Evolutionary conservation across 176 grass and related monocot species (phyloP), one percentile per base, ranked within the genome.

Genomic region (Phoenix roebelenii): DNA sequence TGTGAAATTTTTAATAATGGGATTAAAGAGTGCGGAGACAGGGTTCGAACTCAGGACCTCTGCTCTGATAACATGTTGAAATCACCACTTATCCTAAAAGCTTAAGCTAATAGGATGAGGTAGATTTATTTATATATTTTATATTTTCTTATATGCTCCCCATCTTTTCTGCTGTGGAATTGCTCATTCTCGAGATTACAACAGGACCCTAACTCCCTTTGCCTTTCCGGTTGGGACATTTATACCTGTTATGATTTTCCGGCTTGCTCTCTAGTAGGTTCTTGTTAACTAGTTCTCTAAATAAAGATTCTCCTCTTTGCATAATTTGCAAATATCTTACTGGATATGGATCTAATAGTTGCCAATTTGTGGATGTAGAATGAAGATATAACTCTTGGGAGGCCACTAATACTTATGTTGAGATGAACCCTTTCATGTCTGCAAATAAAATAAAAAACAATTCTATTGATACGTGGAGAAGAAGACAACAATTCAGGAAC

Each of bases 311-410:
- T 30, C 28, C 5, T 44, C 35, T 44, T 44, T 44, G 35, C 10
- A 44, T 12, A 44, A 58, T 24, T 20, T 63, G 57, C 6, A 25
- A 28, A n/a, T 23, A 50, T 23, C 55, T 58, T 25, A 25, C 25
- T 26, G 20, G 60, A 39, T 62, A 55, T 68, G 10, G 28, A 56
- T 44, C 64, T 68, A 56, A 68, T 35, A 2, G 7, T 16, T 66
- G 50, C 17, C 26, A 35, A 18, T 16, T 7, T 68, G 7, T 73
- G 58, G 29, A 35, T 80, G 64, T 74, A 98, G 93, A 98, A 81
- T 67, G 93, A 98, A 83, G 93, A 98, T 69, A 85, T 87, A 77
- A 98, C 93, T 44, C 84, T 98, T 98, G 93, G 93, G 93, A 98
- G 71, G 93, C 84, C 7, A 85, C 84, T 49, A 81, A 19, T 53